phyloP scores from a whole-genome alignment of 345 rosid species.

The Crucihimalaya himalaica region DNA sequence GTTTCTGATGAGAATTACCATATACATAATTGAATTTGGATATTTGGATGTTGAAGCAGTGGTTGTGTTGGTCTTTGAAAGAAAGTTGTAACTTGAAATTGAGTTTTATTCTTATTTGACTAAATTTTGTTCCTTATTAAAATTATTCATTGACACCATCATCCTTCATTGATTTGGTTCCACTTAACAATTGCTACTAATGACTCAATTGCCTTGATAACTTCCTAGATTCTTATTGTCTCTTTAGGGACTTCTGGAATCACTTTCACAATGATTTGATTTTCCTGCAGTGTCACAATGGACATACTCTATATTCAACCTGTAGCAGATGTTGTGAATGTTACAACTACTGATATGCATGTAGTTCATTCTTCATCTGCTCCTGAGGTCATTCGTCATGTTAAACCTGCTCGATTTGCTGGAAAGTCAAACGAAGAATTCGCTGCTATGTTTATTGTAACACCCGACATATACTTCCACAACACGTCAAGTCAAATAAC shows the following conservation, averaged over 20 bases:
- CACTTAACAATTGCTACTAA: neutral
- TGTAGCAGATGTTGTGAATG: slow-evolving; percentile 52
- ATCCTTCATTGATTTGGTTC: slow-evolving; percentile 15
- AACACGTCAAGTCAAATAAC: too few species aligned
- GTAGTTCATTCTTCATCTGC: slow-evolving; percentile 42
- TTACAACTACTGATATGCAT: slow-evolving; percentile 41
- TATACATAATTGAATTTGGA: neutral
- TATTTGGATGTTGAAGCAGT: neutral
- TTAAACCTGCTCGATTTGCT: slow-evolving; percentile 42
- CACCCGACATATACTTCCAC: too few species aligned
- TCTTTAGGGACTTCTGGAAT: neutral
- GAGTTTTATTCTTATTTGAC: neutral
- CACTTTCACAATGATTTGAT: slow-evolving; percentile 6
- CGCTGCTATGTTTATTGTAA: slow-evolving; percentile 83
- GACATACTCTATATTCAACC: slow-evolving; percentile 92
- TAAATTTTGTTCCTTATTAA: neutral
- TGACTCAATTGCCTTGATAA: neutral
- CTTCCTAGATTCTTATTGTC: neutral
- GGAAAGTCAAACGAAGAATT: slow-evolving; percentile 77
- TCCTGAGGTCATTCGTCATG: slow-evolving; percentile 45
- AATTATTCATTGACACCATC: neutral
- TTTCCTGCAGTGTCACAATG: slow-evolving; percentile 85
- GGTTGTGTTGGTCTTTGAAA: too few species aligned
- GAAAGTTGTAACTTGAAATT: neutral
- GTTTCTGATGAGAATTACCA: neutral